These are phyloP conservation scores for Nitzschia inconspicua DNA, from an alignment of 108 stramenopile genomes.

Conservation along the genomic window DNA sequence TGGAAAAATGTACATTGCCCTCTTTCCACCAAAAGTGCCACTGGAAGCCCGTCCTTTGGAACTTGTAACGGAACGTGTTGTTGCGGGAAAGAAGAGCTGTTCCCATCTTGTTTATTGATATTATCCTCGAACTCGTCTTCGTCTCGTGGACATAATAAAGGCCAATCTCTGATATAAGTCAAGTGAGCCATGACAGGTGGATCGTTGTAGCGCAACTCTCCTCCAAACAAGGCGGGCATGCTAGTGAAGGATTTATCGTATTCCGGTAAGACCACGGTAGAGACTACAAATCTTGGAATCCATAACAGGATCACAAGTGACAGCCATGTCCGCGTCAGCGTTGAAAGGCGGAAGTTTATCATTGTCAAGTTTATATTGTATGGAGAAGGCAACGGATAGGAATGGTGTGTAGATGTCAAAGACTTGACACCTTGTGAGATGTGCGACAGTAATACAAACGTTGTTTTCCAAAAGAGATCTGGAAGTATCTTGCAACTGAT, in stretches of 20 bases:
- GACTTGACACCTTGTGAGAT: too few relatives aligned
- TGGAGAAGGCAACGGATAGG: too few relatives aligned
- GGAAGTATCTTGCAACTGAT: too few relatives aligned
- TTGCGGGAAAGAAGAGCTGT: not conserved
- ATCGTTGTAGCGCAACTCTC: not conserved
- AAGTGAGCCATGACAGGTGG: conserved; percentile 9
- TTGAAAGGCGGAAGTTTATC: too few relatives aligned
- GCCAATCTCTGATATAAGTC: not conserved
- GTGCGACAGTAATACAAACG: too few relatives aligned
- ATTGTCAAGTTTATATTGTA: too few relatives aligned
- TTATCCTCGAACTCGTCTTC: not conserved
- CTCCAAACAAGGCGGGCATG: conserved; percentile 21
- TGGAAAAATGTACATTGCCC: conserved; percentile 58
- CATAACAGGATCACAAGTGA: too few relatives aligned
- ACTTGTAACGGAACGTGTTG: not conserved
- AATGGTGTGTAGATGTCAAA: too few relatives aligned
- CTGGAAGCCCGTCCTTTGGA: conserved; percentile 18
- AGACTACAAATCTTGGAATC: not conserved
- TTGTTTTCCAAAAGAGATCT: too few relatives aligned
- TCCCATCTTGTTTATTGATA: not conserved
- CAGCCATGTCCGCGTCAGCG: too few relatives aligned
- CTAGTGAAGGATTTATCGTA: conserved; percentile 13
- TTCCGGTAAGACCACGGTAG: conserved; percentile 11
- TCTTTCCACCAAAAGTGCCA: conserved; percentile 53
- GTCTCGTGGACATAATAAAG: not conserved